Percentiles rank a stretch among this genome's conserved stretches.
These are phyloP conservation scores for Dipteronia sinensis DNA, from an alignment of 345 rosid genomes.

Conservation along the genomic window DNA sequence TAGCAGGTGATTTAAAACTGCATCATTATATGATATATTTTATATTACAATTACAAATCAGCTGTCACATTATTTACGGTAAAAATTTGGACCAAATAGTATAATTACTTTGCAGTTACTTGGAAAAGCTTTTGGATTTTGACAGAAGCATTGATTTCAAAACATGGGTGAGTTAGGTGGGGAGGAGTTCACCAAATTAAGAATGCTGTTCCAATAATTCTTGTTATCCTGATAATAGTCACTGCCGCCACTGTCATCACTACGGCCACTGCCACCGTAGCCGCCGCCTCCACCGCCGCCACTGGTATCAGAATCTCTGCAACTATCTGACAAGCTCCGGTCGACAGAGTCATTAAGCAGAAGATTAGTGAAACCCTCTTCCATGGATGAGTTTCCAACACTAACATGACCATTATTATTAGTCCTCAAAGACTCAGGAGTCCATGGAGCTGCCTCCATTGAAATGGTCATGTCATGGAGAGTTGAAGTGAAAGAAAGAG, in stretches of 20 bases:
- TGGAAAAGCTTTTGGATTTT: neutral
- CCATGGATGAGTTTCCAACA: conserved; percentile 36
- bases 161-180: conserved; percentile 78
- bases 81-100: neutral
- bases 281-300: conserved; percentile 19
- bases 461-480: conserved; percentile 55
- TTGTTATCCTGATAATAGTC: conserved; percentile 79
- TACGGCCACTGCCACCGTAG: conserved; percentile 12
- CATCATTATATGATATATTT: neutral
- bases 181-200: conserved; percentile 85
- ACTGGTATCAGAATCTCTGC: conserved; percentile 46
- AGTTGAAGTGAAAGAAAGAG: conserved; percentile 43
- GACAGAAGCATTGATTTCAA: conserved; percentile 23
- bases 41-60: neutral
- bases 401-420: conserved; percentile 2
- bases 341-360: conserved; percentile 55
- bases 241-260: conserved; percentile 36
- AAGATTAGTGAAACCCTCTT: conserved; percentile 81
- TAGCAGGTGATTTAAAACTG: neutral
- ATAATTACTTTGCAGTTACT: neutral
- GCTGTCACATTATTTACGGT: neutral
- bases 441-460: conserved; percentile 47
- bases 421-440: conserved; percentile 40
- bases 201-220: conserved; percentile 95
- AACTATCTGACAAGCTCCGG: conserved; percentile 46